phyloP scores from a whole-genome alignment of 306 rosid genomes.

The Hippophae rhamnoides region DNA sequence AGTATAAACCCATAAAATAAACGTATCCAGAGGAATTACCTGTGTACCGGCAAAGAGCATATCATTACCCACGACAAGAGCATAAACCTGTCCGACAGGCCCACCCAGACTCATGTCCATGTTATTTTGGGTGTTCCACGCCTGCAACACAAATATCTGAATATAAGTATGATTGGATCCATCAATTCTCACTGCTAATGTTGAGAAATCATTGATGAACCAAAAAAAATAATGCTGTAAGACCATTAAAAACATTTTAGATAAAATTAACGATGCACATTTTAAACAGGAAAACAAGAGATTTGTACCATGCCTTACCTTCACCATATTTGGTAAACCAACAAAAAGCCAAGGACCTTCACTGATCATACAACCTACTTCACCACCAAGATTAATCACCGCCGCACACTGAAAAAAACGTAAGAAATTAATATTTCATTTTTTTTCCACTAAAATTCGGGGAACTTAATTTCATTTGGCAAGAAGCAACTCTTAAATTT shows the following conservation, averaged over 20 bases:
- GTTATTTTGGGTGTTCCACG: constrained; percentile 75
- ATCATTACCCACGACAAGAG: constrained; percentile 72
- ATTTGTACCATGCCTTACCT: constrained; percentile 39
- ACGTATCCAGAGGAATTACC: constrained; percentile 37
- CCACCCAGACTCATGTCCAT: constrained; percentile 67
- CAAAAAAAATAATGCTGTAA: background rate
- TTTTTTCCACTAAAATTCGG: background rate
- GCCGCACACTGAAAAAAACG: constrained; percentile 47
- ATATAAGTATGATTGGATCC: constrained; percentile 14
- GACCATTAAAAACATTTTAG: background rate
- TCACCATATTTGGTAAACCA: constrained; percentile 69
- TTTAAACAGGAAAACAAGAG: background rate
- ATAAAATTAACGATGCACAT: background rate
- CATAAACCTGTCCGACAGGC: constrained; percentile 93
- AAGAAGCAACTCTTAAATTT: background rate
- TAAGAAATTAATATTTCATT: background rate
- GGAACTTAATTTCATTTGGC: background rate
- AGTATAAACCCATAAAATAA: constrained; percentile 8
- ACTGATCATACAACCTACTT: constrained; percentile 87
- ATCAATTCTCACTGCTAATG: constrained; percentile 2
- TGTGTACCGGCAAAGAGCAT: constrained; percentile 95
- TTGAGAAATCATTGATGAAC: background rate
- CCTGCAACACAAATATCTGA: constrained; percentile 45
- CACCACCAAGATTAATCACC: constrained; percentile 63
- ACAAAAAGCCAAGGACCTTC: constrained; percentile 98